A percentile compares a stretch with the other conserved stretches of the same genome.
Conservation (phyloP, 305 asterid species). For the Solanum hybrid region DNA sequence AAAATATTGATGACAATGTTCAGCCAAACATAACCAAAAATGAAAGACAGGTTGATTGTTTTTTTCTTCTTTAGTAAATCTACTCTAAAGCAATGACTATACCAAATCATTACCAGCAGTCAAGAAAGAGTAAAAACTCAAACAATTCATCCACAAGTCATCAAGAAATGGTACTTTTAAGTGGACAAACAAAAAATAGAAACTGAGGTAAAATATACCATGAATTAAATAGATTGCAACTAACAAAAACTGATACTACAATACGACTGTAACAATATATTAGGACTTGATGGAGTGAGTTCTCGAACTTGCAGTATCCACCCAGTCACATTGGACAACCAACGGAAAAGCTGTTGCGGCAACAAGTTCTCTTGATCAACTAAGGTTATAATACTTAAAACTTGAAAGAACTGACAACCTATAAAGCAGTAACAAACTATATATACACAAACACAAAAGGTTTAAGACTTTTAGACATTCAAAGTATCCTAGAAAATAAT, state of each 20-base stretch:
- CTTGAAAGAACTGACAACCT: conserved; percentile 9
- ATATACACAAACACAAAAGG: conserved; percentile 5
- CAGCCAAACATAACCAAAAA: background rate
- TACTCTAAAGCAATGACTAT: background rate
- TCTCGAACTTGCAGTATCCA: background rate
- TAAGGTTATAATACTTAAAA: background rate
- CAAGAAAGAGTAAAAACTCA: background rate
- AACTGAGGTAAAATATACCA: background rate
- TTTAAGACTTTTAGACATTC: conserved; percentile 18
- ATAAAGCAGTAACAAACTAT: conserved; percentile 4
- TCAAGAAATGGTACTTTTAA: background rate
- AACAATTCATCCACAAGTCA: background rate
- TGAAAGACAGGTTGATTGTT: background rate
- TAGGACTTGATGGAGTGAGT: background rate
- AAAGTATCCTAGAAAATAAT: conserved; percentile 23
- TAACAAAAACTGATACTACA: background rate
- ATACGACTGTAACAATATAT: background rate
- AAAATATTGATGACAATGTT: background rate
- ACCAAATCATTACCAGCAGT: background rate
- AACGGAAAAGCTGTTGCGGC: background rate
- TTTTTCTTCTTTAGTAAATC: background rate
- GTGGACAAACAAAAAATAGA: background rate
- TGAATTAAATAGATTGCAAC: background rate
- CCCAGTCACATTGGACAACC: background rate
- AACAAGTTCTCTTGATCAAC: background rate